phyloP scores from a whole-genome alignment of 805 yeast species.

The Nakazawaea ernobii region DNA sequence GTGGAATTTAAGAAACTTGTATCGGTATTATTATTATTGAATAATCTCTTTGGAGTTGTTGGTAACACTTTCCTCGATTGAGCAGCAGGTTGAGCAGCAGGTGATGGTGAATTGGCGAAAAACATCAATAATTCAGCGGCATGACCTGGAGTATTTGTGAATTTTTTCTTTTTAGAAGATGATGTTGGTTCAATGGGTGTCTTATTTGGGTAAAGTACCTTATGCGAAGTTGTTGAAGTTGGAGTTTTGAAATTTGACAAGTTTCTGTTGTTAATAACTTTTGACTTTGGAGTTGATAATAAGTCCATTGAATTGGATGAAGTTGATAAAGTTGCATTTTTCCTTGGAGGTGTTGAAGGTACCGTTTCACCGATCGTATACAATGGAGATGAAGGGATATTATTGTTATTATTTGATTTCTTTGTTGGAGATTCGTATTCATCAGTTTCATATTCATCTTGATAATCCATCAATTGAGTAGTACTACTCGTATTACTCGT shows the following conservation, averaged over 20 bases:
- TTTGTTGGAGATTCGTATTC: constrained; percentile 15
- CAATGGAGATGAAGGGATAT: constrained; percentile 14
- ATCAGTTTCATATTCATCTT: constrained; percentile 12
- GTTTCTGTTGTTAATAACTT: constrained; percentile 6
- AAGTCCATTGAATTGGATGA: constrained; percentile 17
- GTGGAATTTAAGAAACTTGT: constrained; percentile 6
- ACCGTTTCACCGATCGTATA: constrained; percentile 1
- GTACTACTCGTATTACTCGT: too few species aligned
- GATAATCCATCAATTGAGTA: background rate
- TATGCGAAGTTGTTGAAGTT: too few species aligned
- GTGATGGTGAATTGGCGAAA: constrained; percentile 70
- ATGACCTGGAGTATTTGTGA: constrained; percentile 29
- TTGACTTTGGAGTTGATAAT: constrained; percentile 26
- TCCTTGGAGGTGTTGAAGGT: constrained; percentile 20
- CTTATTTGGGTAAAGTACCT: too few species aligned
- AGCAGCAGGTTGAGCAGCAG: constrained; percentile 2
- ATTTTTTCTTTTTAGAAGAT: constrained; percentile 27
- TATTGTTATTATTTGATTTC: constrained; percentile 8
- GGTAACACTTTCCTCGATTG: constrained; percentile 6
- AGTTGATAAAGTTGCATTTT: constrained; percentile 23
- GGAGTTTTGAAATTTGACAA: constrained; percentile 19
- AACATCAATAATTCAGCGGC: constrained; percentile 81
- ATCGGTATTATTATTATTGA: background rate
- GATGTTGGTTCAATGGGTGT: constrained; percentile 14
- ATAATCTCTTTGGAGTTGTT: constrained; percentile 11